Evolutionary conservation across 2,329 filamentous ascomycete species (phyloP).

Genomic region (Aschersonia sp.): DNA sequence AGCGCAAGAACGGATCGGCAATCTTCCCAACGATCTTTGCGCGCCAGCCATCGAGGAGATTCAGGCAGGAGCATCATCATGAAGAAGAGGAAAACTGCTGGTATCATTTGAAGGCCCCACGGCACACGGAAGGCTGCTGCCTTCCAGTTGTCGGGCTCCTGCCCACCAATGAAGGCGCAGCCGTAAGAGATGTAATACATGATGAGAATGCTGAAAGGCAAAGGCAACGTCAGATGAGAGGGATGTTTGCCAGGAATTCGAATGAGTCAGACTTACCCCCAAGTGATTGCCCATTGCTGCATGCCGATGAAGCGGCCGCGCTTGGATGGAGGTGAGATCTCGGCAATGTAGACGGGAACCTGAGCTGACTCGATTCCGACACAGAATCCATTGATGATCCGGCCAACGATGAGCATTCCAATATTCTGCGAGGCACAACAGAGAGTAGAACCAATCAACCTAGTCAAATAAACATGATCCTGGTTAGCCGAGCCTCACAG

Average conservation of each 20-base stretch:
- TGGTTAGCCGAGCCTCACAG: background rate
- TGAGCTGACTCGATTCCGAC: conserved; percentile 54
- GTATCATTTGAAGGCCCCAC: conserved; percentile 51
- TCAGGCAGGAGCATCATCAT: conserved; percentile 46
- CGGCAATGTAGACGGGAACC: conserved; percentile 56
- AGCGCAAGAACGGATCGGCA: conserved; percentile 36
- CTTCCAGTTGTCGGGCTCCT: conserved; percentile 19
- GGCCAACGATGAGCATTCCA: conserved; percentile 35
- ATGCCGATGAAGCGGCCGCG: conserved; percentile 54
- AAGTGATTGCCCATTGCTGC: conserved; percentile 65
- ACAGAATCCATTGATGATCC: conserved; percentile 50
- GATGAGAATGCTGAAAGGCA: conserved; percentile 34
- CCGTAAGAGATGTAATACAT: conserved; percentile 58
- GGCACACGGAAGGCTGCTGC: conserved; percentile 46
- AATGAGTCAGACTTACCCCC: conserved; percentile 7
- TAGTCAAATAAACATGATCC: conserved; percentile 7
- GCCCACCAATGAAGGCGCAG: conserved; percentile 39
- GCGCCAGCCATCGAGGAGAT: conserved; percentile 49
- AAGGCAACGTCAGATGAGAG: no score
- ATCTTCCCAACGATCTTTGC: conserved; percentile 45
- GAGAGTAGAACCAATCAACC: conserved; percentile 33
- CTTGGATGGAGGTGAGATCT: conserved; percentile 39
- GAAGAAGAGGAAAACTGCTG: conserved; percentile 41
- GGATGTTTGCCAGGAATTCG: no score
- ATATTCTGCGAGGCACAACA: conserved; percentile 30